Evolutionary conservation across 2,329 filamentous ascomycete genomes (phyloP).

Genomic region (Colletotrichum gloeosporioides): DNA sequence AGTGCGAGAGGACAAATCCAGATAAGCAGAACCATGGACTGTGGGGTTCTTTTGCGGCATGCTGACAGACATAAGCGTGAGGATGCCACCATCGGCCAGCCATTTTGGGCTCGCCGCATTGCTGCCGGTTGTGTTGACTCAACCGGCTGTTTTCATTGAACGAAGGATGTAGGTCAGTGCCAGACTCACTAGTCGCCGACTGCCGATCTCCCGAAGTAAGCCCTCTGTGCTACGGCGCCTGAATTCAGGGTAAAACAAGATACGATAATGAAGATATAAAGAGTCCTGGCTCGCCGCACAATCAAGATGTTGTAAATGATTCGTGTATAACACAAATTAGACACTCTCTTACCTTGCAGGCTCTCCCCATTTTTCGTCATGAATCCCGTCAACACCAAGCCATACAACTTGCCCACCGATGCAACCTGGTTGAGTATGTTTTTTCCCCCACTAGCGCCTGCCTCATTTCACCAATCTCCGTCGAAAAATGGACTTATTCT

Average conservation of each 20-base stretch:
- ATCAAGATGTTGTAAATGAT: too few species aligned
- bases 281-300: background rate
- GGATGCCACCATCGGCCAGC: background rate
- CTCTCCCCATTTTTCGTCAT: constrained; percentile 12
- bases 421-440: constrained; percentile 44
- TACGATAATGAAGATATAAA: background rate
- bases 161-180: background rate
- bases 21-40: background rate
- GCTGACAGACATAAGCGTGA: background rate
- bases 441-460: too few species aligned
- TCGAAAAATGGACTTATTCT: background rate
- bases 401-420: constrained; percentile 38
- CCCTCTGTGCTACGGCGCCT: rapidly evolving
- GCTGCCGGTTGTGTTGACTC: background rate
- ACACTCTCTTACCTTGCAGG: background rate
- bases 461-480: background rate
- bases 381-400: constrained; percentile 35
- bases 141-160: background rate
- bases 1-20: background rate
- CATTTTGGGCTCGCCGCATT: background rate
- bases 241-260: background rate
- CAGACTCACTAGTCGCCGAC: rapidly evolving
- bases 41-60: background rate
- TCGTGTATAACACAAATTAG: background rate
- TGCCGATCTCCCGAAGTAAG: background rate